Evolutionary conservation across 2,329 filamentous ascomycete genomes (phyloP), one percentile per base, ranked within the genome.

Genomic region (Diaporthe helianthi): DNA sequence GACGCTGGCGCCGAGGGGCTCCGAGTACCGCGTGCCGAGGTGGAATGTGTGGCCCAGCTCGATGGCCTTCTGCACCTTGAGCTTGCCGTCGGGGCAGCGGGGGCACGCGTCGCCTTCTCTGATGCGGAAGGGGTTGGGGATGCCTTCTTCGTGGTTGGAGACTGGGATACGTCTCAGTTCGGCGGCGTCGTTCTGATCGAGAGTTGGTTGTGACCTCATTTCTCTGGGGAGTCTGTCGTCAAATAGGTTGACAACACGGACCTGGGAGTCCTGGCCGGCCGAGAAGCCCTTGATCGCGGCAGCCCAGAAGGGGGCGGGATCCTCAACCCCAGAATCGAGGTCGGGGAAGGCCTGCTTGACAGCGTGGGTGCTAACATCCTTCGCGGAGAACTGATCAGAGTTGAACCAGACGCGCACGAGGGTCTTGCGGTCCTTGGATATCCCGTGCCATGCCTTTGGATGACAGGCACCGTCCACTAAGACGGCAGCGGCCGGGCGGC

Each of bases 11-110:
- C 86, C 82, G 0, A 99, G 84, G 0, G 93, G 91, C 24, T 87
- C 84, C 29, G 92, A 94, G 81, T 99, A 99, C 36, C 94, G 89
- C 1, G 93, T 94, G 13, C 95, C 94, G 1, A 99, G 89, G 78
- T 97, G 90, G 81, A 99, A 99, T 0, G 96, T 98, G 79, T 99
- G 96, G 0, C 93, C 96, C 19, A 98, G 85, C 80, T 99, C 96
- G 61, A 98, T 90, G 9, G 94, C 93, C 71, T 87, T 90, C 69
- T 91, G 86, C 3, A 92, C 83, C 52, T 83, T 84, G 26, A 98
- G 83, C 2, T 79, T 82, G 0, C 92, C 92, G 0, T 83, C 75
- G 0, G 80, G 76, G 77, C 96, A 99, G 47, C 85, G 83, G 0
- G 92, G 89, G 75, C 96, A 99, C 13, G 79, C 74, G 75, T 97